Conservation (phyloP, 768 basidiomycete species). For the Cyathus striatus region DNA sequence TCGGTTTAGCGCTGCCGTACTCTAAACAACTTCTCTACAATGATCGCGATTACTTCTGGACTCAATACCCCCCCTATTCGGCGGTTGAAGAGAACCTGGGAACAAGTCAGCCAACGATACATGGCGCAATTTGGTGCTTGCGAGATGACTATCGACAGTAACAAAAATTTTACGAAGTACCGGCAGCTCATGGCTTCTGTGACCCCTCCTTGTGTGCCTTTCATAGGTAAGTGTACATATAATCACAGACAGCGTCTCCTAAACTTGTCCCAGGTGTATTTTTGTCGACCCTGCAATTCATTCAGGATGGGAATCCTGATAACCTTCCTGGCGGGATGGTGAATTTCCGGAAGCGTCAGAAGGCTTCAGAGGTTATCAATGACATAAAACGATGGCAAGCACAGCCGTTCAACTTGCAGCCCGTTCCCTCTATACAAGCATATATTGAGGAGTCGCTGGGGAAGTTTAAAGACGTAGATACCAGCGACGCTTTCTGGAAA, state of each 20-base stretch:
- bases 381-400: conserved; percentile 97
- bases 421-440: conserved; percentile 58
- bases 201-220: conserved; percentile 92
- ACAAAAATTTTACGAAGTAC: conserved; percentile 93
- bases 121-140: conserved; percentile 72
- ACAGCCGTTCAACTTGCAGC: conserved; percentile 79
- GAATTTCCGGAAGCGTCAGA: conserved; percentile 94
- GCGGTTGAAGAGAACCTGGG: conserved; percentile 91
- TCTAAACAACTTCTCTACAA: conserved; percentile 93
- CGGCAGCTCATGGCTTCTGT: conserved; percentile 77
- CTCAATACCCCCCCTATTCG: conserved; percentile 91
- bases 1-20: conserved; percentile 72
- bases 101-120: conserved; percentile 73
- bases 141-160: conserved; percentile 88
- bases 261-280: conserved; percentile 95
- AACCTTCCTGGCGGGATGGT: conserved; percentile 72
- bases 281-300: conserved; percentile 94
- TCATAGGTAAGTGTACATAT: conserved; percentile 64
- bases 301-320: conserved; percentile 94
- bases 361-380: conserved; percentile 92
- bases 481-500: conserved; percentile 78
- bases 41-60: conserved; percentile 94
- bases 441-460: conserved; percentile 80
- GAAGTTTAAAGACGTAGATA: conserved; percentile 65
- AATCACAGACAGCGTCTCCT: too few species aligned